Evolutionary conservation across 495 filamentous ascomycete species (phyloP).

Genomic region (Penicillium ucsense): DNA sequence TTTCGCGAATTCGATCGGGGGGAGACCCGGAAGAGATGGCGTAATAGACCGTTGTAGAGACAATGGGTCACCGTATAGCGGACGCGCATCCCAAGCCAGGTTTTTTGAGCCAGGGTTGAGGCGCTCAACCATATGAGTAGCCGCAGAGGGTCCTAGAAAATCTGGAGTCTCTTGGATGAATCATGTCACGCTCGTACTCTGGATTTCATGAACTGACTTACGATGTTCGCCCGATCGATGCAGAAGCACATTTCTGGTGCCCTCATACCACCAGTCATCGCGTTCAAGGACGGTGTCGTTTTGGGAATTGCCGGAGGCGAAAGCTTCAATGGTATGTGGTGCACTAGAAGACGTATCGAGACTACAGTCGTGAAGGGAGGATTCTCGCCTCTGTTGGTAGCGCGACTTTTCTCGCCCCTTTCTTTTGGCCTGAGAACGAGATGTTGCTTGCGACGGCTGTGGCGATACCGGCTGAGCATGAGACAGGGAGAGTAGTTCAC

Average conservation of each 20-base stretch:
- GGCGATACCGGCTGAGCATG: conserved; percentile 5
- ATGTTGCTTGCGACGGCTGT: neutral
- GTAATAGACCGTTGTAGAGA: conserved; percentile 21
- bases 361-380: neutral
- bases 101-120: conserved; percentile 25
- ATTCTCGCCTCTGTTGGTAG: neutral
- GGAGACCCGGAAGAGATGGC: conserved; percentile 24
- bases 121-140: conserved; percentile 26
- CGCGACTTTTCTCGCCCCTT: neutral
- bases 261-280: conserved; percentile 34
- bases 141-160: conserved; percentile 26
- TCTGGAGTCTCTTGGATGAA: conserved; percentile 9
- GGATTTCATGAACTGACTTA: conserved; percentile 5
- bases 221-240: conserved; percentile 30
- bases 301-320: conserved; percentile 8
- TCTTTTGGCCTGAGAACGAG: neutral
- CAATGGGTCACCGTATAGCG: conserved; percentile 28
- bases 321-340: conserved; percentile 4
- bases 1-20: conserved; percentile 35
- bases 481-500: conserved; percentile 22
- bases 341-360: conserved; percentile 4
- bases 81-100: conserved; percentile 32
- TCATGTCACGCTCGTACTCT: neutral
- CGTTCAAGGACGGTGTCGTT: conserved; percentile 18
- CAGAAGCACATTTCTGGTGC: conserved; percentile 25